Conservation (phyloP, 1,284 basidiomycete species). For the Vanrija sp. region DNA sequence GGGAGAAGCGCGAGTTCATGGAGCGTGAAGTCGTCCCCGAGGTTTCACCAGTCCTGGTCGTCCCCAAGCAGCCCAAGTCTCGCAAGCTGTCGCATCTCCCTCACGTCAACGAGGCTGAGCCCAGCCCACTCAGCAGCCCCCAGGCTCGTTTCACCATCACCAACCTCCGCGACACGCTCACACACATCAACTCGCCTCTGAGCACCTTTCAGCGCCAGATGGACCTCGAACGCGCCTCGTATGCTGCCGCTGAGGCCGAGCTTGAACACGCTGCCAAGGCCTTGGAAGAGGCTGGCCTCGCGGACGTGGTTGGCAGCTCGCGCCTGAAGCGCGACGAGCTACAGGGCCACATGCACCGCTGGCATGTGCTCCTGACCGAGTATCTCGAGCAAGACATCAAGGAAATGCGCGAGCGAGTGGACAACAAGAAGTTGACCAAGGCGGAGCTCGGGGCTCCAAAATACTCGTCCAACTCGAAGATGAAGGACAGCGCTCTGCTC, state of each 20-base stretch:
- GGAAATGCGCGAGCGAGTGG: constrained; percentile 53
- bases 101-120: constrained; percentile 1
- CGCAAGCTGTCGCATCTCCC: constrained; percentile 9
- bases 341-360: constrained; percentile 80
- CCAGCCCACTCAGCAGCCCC: background rate
- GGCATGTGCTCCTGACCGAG: constrained; percentile 65
- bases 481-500: constrained; percentile 30
- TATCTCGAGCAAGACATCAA: constrained; percentile 60
- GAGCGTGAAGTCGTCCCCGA: constrained; percentile 31
- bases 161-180: constrained; percentile 62
- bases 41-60: constrained; percentile 34
- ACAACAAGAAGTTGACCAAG: constrained; percentile 6
- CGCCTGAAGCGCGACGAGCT: constrained; percentile 59
- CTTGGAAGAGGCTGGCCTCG: constrained; percentile 60
- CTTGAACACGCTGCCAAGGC: constrained; percentile 63
- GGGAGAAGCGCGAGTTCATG: constrained; percentile 21
- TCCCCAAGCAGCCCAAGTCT: constrained; percentile 1
- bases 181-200: constrained; percentile 61
- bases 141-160: constrained; percentile 56
- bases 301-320: constrained; percentile 34
- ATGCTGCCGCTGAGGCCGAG: constrained; percentile 73
- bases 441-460: constrained; percentile 4
- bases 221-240: constrained; percentile 76
- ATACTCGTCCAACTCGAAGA: constrained; percentile 17
- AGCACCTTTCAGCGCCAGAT: constrained; percentile 67